phyloP scores from a whole-genome alignment of 2,329 filamentous ascomycete species.

The Claviceps africana region DNA sequence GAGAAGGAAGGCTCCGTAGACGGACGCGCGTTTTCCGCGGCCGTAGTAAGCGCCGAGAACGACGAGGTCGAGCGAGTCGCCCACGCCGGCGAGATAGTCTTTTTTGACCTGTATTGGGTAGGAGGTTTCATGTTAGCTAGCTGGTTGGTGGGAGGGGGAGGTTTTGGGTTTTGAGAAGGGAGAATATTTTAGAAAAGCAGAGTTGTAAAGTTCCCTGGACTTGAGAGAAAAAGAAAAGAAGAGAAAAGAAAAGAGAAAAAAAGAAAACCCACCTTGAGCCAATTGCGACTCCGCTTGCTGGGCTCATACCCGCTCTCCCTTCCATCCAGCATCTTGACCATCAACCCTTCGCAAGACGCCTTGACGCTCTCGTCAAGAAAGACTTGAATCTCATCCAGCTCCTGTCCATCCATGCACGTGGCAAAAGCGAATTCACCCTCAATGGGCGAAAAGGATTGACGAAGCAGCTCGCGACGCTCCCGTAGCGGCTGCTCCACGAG shows the following conservation, averaged over 20 bases:
- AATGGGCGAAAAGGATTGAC: conserved; percentile 56
- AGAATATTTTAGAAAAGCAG: neutral
- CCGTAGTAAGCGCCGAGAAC: conserved; percentile 90
- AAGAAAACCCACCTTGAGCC: conserved; percentile 62
- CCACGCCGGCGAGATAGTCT: conserved; percentile 86
- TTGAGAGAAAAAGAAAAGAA: neutral
- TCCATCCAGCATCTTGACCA: conserved; percentile 99
- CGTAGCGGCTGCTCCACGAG: conserved; percentile 78
- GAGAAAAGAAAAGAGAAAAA: neutral
- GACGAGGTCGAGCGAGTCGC: conserved; percentile 91
- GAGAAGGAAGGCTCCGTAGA: conserved; percentile 90
- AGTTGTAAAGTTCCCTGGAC: too few species aligned
- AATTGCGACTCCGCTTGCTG: conserved; percentile 90
- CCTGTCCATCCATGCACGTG: conserved; percentile 70
- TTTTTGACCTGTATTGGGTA: conserved; percentile 98
- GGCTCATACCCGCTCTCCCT: conserved; percentile 89
- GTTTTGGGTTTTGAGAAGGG: too few species aligned
- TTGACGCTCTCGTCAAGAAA: conserved; percentile 93
- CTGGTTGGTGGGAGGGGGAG: too few species aligned
- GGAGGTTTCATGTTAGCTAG: too few species aligned
- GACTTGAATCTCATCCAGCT: conserved; percentile 83
- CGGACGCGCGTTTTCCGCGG: conserved; percentile 86
- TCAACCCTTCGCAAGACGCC: conserved; percentile 88
- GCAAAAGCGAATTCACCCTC: conserved; percentile 91
- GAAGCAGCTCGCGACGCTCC: conserved; percentile 65